These are phyloP conservation scores for Glaciozyma antarctica DNA, from an alignment of 768 basidiomycete species.

Conservation along the genomic window DNA sequence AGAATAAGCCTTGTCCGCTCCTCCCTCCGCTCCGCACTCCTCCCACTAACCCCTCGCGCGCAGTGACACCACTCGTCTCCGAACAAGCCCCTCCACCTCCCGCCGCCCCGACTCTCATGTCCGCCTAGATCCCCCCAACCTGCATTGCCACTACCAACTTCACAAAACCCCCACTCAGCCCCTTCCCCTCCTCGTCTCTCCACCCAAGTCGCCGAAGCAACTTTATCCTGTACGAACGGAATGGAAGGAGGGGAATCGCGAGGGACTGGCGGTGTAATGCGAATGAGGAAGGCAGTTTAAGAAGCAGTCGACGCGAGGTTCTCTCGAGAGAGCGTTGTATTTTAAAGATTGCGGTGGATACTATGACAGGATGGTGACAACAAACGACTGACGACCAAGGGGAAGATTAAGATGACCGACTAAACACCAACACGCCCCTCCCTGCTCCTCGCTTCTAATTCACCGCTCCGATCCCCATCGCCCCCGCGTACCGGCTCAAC, in stretches of 20 bases:
- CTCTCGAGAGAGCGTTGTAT: too few relatives aligned
- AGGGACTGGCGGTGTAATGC: too few relatives aligned
- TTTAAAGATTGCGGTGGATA: too few relatives aligned
- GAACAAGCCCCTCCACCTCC: background rate
- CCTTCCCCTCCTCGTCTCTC: background rate
- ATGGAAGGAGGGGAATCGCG: too few relatives aligned
- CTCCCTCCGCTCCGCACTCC: background rate
- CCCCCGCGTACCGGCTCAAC: conserved; percentile 21
- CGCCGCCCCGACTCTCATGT: conserved; percentile 1
- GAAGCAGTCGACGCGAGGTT: too few relatives aligned
- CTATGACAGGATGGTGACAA: background rate
- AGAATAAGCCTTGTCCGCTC: conserved; percentile 30
- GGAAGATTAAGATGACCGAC: too few relatives aligned
- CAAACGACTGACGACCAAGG: background rate
- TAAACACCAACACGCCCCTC: too few relatives aligned
- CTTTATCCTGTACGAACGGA: background rate
- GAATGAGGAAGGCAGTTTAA: too few relatives aligned
- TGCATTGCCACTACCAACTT: background rate
- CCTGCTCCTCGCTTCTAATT: background rate
- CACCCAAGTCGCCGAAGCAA: background rate
- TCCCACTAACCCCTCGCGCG: background rate
- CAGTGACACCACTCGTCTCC: background rate
- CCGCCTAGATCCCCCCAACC: background rate
- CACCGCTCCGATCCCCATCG: background rate
- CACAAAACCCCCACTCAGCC: background rate